Conservation (phyloP, 1,139 yeast genomes). For the Keqinozyma sinolaborantium region DNA sequence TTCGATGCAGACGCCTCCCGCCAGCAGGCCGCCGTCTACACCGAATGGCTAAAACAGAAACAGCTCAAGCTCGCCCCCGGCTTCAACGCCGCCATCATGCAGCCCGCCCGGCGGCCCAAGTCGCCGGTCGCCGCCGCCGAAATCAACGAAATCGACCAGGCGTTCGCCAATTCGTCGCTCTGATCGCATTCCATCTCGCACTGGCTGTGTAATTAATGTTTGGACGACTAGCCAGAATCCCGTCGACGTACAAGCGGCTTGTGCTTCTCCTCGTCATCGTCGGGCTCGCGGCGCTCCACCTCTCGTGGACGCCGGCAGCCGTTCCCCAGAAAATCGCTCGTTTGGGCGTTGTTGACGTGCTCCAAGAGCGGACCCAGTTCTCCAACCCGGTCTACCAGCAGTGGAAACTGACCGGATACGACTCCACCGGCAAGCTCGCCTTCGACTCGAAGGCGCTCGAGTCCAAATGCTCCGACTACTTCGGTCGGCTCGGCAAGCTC, state of each 20-base stretch:
- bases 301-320: too few relatives aligned
- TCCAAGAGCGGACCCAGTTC: slow-evolving; percentile 8
- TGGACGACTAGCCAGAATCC: too few relatives aligned
- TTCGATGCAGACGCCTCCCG: slow-evolving; percentile 9
- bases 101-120: slow-evolving; percentile 19
- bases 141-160: slow-evolving; percentile 25
- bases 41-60: slow-evolving; percentile 33
- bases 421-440: neutral
- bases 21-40: slow-evolving; percentile 15
- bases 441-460: neutral
- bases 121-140: slow-evolving; percentile 5
- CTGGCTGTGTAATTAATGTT: too few relatives aligned
- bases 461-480: neutral
- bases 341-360: slow-evolving; percentile 4
- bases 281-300: too few relatives aligned
- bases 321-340: too few relatives aligned
- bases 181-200: too few relatives aligned
- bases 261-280: too few relatives aligned
- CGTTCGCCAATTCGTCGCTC: slow-evolving; percentile 19
- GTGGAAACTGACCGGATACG: slow-evolving; percentile 6
- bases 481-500: slow-evolving; percentile 1
- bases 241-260: too few relatives aligned
- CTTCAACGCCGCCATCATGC: slow-evolving; percentile 31
- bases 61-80: slow-evolving; percentile 43
- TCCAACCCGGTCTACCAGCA: slow-evolving; percentile 12